Conservation (phyloP, 306 rosid genomes). For the Astragalus membranaceus region DNA sequence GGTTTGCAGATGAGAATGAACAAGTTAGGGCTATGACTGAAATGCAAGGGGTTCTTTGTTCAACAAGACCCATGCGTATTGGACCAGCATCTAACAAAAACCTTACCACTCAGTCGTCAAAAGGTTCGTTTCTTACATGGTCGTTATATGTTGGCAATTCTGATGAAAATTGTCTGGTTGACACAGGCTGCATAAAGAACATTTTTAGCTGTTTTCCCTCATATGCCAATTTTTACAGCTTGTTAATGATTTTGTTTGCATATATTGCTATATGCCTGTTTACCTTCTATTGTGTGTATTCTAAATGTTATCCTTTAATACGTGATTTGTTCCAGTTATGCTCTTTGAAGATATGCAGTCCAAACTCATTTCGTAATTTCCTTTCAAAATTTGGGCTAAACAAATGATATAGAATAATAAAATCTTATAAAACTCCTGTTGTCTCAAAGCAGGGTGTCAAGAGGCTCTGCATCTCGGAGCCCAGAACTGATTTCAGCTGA, state of each 20-base stretch:
- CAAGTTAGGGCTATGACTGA: conserved; percentile 82
- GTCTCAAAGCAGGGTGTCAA: conserved; percentile 95
- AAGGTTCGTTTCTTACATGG: conserved; percentile 43
- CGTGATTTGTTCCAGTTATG: conserved; percentile 35
- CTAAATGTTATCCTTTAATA: conserved; percentile 5
- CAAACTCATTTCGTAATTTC: conserved; percentile 50
- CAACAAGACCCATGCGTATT: conserved; percentile 89
- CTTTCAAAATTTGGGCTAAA: conserved; percentile 48
- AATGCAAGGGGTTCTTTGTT: conserved; percentile 94
- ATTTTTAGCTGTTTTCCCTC: not conserved
- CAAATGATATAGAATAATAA: conserved; percentile 45
- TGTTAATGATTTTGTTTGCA: not conserved
- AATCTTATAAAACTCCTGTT: conserved; percentile 76
- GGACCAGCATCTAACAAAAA: conserved; percentile 97
- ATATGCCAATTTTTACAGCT: not conserved
- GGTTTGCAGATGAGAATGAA: conserved; percentile 81
- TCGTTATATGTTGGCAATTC: not conserved
- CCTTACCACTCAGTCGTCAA: conserved; percentile 62
- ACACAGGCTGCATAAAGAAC: not conserved
- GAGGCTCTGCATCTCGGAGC: conserved; percentile 97
- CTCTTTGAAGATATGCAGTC: conserved; percentile 49
- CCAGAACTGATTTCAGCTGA: conserved; percentile 92
- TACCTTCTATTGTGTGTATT: not conserved
- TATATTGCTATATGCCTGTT: not conserved
- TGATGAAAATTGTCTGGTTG: not conserved